These are phyloP conservation scores for Spergularia bocconei DNA, from an alignment of 148 eudicot genomes.

Conservation along the genomic window DNA sequence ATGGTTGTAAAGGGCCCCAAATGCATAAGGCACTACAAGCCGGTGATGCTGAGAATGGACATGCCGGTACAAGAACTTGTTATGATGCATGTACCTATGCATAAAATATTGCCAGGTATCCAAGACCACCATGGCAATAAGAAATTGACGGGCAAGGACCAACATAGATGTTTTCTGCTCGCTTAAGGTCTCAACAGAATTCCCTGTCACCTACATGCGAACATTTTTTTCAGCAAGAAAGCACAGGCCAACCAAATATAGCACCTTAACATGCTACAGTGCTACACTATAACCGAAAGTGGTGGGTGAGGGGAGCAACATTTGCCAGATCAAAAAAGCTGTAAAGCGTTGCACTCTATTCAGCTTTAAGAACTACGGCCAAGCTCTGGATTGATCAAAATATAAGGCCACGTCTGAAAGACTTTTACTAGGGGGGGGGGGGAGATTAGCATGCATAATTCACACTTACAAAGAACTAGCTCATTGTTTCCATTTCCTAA, in stretches of 20 bases:
- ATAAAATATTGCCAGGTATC: conserved; percentile 96
- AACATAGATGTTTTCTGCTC: conserved; percentile 38
- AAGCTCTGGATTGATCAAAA: too few relatives aligned
- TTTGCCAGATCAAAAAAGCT: too few relatives aligned
- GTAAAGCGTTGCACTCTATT: too few relatives aligned
- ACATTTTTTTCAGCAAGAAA: conserved; percentile 21
- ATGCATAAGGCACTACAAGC: conserved; percentile 81
- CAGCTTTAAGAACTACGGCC: too few relatives aligned
- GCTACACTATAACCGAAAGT: too few relatives aligned
- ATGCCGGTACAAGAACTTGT: conserved; percentile 70
- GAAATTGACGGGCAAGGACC: conserved; percentile 48
- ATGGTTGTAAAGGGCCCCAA: conserved; percentile 80
- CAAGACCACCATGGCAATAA: conserved; percentile 66
- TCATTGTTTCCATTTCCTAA: too few relatives aligned
- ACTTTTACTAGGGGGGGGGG: too few relatives aligned
- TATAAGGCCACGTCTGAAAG: too few relatives aligned
- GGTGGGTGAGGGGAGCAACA: too few relatives aligned
- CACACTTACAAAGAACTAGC: too few relatives aligned
- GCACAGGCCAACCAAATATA: neutral
- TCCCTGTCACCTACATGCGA: conserved; percentile 59
- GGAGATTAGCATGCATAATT: too few relatives aligned
- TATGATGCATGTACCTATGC: conserved; percentile 94
- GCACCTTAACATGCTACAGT: neutral
- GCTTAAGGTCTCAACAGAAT: conserved; percentile 29
- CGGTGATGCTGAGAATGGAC: conserved; percentile 87